Evolutionary conservation across 2,329 filamentous ascomycete species (phyloP).

Genomic region (Aspergillus niger): DNA sequence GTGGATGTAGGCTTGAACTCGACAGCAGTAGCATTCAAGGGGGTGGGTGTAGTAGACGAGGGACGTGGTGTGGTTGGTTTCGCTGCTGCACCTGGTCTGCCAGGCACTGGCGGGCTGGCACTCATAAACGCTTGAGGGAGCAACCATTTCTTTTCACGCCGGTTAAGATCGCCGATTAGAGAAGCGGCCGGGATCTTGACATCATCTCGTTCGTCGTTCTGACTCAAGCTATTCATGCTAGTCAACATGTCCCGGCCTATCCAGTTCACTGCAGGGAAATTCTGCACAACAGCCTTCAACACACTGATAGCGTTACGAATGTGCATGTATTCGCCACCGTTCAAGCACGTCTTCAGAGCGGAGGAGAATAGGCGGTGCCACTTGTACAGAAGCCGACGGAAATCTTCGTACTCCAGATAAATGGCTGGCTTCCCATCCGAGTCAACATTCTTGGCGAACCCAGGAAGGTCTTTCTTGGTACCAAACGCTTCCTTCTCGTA

Average conservation of each 20-base stretch:
- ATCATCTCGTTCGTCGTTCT: conserved; percentile 51
- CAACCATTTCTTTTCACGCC: conserved; percentile 53
- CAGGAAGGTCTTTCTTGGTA: conserved; percentile 64
- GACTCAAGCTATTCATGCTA: conserved; percentile 46
- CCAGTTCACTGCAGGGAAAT: conserved; percentile 87
- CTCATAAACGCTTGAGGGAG: conserved; percentile 51
- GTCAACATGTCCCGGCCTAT: conserved; percentile 63
- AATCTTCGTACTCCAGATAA: conserved; percentile 81
- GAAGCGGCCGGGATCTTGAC: conserved; percentile 54
- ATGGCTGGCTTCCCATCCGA: conserved; percentile 68
- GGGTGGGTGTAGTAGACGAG: conserved; percentile 35
- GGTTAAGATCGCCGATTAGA: conserved; percentile 51
- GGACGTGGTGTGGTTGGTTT: conserved; percentile 33
- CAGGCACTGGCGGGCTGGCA: conserved; percentile 25
- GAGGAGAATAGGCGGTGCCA: conserved; percentile 84
- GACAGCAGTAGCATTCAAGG: conserved; percentile 44
- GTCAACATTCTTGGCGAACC: conserved; percentile 76
- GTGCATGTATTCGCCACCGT: conserved; percentile 90
- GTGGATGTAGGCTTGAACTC: conserved; percentile 42
- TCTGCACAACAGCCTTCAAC: conserved; percentile 74
- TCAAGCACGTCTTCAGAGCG: conserved; percentile 79
- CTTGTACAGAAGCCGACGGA: conserved; percentile 79
- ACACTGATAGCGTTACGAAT: conserved; percentile 94
- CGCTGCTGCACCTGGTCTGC: conserved; percentile 20
- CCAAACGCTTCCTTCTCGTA: conserved; percentile 86